These are phyloP conservation scores for Eragrostis curvula DNA, from an alignment of 176 grass and related monocot genomes.

Conservation along the genomic window DNA sequence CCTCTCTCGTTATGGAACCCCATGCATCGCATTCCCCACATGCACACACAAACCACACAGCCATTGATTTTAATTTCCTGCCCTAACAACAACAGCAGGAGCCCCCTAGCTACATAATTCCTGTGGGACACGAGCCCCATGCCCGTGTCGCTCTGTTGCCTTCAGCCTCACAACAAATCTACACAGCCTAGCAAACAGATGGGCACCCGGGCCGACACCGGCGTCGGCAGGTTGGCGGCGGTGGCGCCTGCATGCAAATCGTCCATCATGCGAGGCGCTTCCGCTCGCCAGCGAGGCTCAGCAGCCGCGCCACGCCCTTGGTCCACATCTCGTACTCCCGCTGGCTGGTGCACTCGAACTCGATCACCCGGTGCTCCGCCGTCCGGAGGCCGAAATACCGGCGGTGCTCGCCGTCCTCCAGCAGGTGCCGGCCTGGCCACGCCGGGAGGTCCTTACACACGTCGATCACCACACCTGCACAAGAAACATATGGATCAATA, in stretches of 20 bases:
- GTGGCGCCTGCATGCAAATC: background rate
- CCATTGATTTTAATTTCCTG: conserved; percentile 30
- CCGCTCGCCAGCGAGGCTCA: conserved; percentile 63
- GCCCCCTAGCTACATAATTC: conserved; percentile 32
- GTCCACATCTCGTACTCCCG: conserved; percentile 89
- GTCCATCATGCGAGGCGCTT: conserved; percentile 52
- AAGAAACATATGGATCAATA: background rate
- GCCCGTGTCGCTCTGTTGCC: conserved; percentile 41
- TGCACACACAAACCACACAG: conserved; percentile 36
- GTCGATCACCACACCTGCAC: conserved; percentile 78
- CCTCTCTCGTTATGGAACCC: conserved; percentile 44
- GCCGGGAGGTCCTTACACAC: conserved; percentile 84
- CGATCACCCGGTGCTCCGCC: conserved; percentile 80
- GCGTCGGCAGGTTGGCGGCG: conserved; percentile 14
- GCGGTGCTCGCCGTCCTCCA: conserved; percentile 87
- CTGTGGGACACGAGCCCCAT: background rate
- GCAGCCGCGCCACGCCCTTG: conserved; percentile 79
- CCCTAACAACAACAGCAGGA: conserved; percentile 23
- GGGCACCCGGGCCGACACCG: background rate
- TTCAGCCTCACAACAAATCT: conserved; percentile 13
- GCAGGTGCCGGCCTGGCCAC: conserved; percentile 90
- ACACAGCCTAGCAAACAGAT: conserved; percentile 40
- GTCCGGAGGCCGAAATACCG: conserved; percentile 92
- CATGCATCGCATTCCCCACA: conserved; percentile 35
- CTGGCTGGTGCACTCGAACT: conserved; percentile 90